Evolutionary conservation across 1,284 basidiomycete species (phyloP), one percentile per base, ranked within the genome.

Genomic region (Melanopsichium pennsylvanicum): DNA sequence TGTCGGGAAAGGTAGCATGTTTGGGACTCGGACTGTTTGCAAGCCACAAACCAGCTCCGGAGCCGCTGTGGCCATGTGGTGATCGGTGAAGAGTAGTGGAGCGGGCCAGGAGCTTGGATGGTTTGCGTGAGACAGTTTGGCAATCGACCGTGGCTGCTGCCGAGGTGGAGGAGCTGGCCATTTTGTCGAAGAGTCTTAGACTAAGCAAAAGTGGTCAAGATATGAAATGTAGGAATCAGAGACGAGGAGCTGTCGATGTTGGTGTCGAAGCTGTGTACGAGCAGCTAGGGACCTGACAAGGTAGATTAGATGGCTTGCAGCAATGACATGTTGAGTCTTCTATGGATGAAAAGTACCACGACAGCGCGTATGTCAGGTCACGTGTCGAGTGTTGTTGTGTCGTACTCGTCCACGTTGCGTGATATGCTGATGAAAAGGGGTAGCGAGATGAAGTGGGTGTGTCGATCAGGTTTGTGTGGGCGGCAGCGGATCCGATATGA

Each of bases 51-150:
- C 66, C 59, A 8, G 59, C 66, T 9, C 66, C 66, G 3, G 66
- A 69, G 31, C 66, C 66, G 46, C 66, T 69, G 37, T 63, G 59
- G 22, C 47, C n/a, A 32, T 69, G 66, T 10, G 66, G 59, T 33
- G 59, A 59, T 25, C 66, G 66, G 33, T 69, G 51, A 22, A 62
- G 38, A 2, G 64, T 68, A 31, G 35, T 56, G 41, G 52, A 42
- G 13, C 63, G 63, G 21, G 63, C 42, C 13, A 61, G 8, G 13
- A 68, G 58, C 37, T 49, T 57, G 16, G 58, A 61, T 7, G 52
- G 64, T 26, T 54, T 56, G 45, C 64, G 54, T 35, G 61, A 40
- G 41, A 58, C 37, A 2, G 22, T 31, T 15, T 26, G 40, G 33
- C 23, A 34, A 11, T 57, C 55, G 4, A 41, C 36, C 3, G 36